Evolutionary conservation across 1,284 basidiomycete species (phyloP).

Genomic region (Tilletia setariae): DNA sequence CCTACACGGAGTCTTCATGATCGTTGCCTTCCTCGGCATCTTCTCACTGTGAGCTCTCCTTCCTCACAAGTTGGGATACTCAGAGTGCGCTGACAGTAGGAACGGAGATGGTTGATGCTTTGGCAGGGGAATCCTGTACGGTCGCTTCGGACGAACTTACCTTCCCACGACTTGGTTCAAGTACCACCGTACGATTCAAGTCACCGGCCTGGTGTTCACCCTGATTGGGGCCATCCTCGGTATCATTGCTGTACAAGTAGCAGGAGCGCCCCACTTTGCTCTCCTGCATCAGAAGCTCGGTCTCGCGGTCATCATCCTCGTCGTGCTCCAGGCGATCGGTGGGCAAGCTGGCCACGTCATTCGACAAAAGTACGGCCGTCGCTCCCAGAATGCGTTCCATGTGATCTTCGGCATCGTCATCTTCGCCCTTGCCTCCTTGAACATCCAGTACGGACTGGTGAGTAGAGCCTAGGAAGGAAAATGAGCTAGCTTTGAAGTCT

Average conservation of each 20-base stretch:
- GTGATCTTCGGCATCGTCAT: slow-evolving; percentile 31
- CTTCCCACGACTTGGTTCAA: slow-evolving; percentile 62
- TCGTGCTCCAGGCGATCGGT: slow-evolving; percentile 62
- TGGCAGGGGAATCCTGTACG: slow-evolving; percentile 60
- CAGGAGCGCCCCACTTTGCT: slow-evolving; percentile 23
- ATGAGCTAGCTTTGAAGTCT: neutral
- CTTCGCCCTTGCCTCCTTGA: slow-evolving; percentile 28
- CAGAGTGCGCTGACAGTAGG: too few species aligned
- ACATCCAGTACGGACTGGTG: slow-evolving; percentile 14
- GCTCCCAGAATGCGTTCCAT: slow-evolving; percentile 27
- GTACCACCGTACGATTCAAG: slow-evolving; percentile 61
- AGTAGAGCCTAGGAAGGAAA: too few species aligned
- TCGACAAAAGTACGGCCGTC: slow-evolving; percentile 14
- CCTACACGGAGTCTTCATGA: slow-evolving; percentile 40
- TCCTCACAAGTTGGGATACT: too few species aligned
- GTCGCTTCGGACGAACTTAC: slow-evolving; percentile 63
- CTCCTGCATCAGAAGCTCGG: slow-evolving; percentile 60
- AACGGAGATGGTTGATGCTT: too few species aligned
- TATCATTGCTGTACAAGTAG: slow-evolving; percentile 49
- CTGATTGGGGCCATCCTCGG: slow-evolving; percentile 63
- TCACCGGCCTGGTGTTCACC: slow-evolving; percentile 59
- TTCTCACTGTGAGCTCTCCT: slow-evolving; percentile 56
- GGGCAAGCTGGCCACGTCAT: slow-evolving; percentile 65
- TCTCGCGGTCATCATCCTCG: slow-evolving; percentile 64
- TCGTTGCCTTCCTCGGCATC: slow-evolving; percentile 63